A percentile compares a stretch with the other conserved stretches of the same genome.
These are phyloP conservation scores for Alnus rubra DNA, from an alignment of 306 rosid species.

Conservation along the genomic window DNA sequence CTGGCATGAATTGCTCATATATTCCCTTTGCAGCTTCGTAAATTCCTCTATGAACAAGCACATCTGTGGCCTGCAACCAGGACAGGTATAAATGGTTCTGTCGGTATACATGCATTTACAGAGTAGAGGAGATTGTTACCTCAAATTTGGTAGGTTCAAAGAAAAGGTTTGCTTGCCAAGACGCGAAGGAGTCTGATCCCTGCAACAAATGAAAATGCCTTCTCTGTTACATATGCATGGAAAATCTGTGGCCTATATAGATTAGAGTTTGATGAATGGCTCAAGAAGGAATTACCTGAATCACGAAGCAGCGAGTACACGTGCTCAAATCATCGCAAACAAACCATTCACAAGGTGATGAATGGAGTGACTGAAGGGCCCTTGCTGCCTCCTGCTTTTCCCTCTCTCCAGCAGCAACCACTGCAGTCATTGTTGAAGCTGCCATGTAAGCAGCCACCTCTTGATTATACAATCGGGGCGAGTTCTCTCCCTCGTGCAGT, in stretches of 20 bases:
- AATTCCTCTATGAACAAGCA: constrained; percentile 89
- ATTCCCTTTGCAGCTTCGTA: constrained; percentile 97
- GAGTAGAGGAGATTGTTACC: constrained; percentile 38
- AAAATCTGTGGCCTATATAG: not conserved
- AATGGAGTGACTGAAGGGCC: constrained; percentile 77
- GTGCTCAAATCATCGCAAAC: constrained; percentile 75
- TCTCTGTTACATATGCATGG: not conserved
- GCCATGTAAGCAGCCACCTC: constrained; percentile 85
- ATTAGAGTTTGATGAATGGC: not conserved
- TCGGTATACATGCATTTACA: not conserved
- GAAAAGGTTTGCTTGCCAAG: constrained; percentile 96
- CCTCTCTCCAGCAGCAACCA: constrained; percentile 87
- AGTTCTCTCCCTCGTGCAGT: constrained; percentile 36
- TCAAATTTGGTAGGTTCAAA: constrained; percentile 94
- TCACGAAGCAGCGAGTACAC: constrained; percentile 76
- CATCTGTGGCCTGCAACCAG: constrained; percentile 59
- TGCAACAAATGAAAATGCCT: constrained; percentile 29
- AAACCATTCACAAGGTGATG: constrained; percentile 98
- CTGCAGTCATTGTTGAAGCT: constrained; percentile 86
- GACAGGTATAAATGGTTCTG: not conserved
- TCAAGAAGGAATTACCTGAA: constrained; percentile 62
- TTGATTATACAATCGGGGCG: constrained; percentile 48
- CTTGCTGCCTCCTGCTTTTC: constrained; percentile 78
- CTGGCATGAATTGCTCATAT: constrained; percentile 81
- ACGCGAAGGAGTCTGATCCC: constrained; percentile 91